These are phyloP conservation scores for Straminergon stramineum DNA, from an alignment of 225 moss, liverwort and hornwort genomes.

Conservation along the genomic window DNA sequence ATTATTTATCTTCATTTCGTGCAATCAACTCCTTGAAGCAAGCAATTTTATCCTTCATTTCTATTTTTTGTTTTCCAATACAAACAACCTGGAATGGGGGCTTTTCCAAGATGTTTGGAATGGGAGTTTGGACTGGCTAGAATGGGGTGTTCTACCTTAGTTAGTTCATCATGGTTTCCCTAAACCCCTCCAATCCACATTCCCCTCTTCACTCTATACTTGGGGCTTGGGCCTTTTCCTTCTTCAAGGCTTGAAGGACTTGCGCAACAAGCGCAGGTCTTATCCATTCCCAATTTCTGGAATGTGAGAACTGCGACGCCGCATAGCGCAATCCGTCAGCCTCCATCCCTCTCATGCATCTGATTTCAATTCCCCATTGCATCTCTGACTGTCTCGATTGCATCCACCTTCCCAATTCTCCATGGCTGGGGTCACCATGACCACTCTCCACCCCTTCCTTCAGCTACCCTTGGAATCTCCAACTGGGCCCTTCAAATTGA, in stretches of 20 bases:
- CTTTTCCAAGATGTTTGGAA: neutral
- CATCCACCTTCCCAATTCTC: neutral
- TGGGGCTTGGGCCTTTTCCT: neutral
- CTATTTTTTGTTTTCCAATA: neutral
- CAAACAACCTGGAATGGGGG: neutral
- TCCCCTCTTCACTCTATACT: too few species aligned
- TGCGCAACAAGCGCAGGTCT: neutral
- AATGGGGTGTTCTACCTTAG: too few species aligned
- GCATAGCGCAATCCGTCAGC: neutral
- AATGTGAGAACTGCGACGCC: neutral
- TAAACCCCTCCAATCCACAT: too few species aligned
- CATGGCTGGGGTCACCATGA: neutral
- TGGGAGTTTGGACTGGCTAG: neutral
- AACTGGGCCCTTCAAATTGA: neutral
- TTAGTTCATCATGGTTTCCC: too few species aligned
- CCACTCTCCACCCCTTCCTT: neutral
- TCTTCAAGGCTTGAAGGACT: neutral
- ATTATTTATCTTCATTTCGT: rapidly evolving
- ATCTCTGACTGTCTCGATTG: neutral
- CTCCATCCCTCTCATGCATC: neutral
- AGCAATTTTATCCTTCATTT: neutral
- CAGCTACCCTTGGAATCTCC: neutral
- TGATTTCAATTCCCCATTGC: neutral
- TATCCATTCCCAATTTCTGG: neutral
- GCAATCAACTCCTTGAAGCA: neutral